Conservation (phyloP, 495 filamentous ascomycete species). For the Rhypophila decipiens region DNA sequence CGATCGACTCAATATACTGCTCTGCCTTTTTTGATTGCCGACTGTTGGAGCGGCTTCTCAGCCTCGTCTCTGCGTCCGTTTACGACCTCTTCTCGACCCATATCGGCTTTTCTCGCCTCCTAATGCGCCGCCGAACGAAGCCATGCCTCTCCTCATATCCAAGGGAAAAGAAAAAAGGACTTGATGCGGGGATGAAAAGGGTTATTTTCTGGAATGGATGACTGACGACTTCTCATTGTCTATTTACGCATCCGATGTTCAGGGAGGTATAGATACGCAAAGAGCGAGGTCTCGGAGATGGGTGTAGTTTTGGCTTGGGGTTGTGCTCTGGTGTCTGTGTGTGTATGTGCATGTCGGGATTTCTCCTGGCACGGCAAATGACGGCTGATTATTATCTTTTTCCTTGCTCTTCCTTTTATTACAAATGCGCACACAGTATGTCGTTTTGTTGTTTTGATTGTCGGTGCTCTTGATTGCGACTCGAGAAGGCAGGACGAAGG, state of each 20-base stretch:
- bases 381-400: conserved; percentile 2
- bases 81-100: conserved; percentile 8
- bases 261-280: conserved; percentile 27
- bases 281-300: conserved; percentile 6
- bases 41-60: not conserved
- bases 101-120: conserved; percentile 8
- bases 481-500: no score
- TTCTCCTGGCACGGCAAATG: not conserved
- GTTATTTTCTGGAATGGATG: conserved; percentile 18
- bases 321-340: conserved; percentile 9
- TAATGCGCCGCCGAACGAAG: conserved; percentile 17
- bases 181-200: conserved; percentile 9
- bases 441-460: not conserved
- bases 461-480: not conserved
- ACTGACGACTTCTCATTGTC: conserved; percentile 29
- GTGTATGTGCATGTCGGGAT: conserved; percentile 4
- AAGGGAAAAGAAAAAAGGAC: conserved; percentile 9
- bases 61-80: conserved; percentile 2
- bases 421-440: not conserved
- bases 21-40: conserved; percentile 17
- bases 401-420: not conserved
- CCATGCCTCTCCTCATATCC: conserved; percentile 21
- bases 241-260: conserved; percentile 13
- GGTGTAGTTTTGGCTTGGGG: conserved; percentile 9
- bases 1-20: conserved; percentile 16